Evolutionary conservation across 352 stramenopile genomes (phyloP).

Genomic region (Albugo candida): DNA sequence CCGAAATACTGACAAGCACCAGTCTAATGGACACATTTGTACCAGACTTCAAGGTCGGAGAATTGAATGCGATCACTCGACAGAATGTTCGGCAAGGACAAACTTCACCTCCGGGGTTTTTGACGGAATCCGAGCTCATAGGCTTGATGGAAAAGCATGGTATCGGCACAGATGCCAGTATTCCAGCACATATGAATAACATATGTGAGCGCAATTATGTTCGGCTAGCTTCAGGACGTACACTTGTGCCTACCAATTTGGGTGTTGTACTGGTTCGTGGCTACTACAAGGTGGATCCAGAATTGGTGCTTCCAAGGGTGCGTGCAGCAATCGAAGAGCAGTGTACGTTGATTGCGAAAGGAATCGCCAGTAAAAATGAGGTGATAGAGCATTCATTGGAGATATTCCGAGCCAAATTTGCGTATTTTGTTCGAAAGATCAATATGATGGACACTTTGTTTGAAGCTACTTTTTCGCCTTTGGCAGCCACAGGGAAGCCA

Average conservation of each 20-base stretch:
- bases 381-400: constrained; percentile 19
- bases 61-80: constrained; percentile 27
- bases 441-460: constrained; percentile 43
- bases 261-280: constrained; percentile 53
- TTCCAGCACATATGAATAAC: constrained; percentile 73
- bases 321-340: constrained; percentile 66
- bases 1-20: constrained; percentile 10
- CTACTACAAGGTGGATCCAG: constrained; percentile 51
- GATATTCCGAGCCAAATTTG: constrained; percentile 27
- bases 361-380: constrained; percentile 18
- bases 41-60: constrained; percentile 30
- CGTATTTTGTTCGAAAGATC: constrained; percentile 31
- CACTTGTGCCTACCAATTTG: constrained; percentile 41
- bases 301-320: constrained; percentile 49
- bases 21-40: constrained; percentile 14
- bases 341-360: constrained; percentile 61
- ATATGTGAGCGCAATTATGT: constrained; percentile 69
- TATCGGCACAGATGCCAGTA: constrained; percentile 62
- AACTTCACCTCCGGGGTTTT: constrained; percentile 36
- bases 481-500: constrained; percentile 21
- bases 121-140: constrained; percentile 71
- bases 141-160: constrained; percentile 66
- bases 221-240: constrained; percentile 24
- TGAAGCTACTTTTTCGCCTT: constrained; percentile 31
- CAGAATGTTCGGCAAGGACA: constrained; percentile 44